Evolutionary conservation across 805 yeast species (phyloP), one percentile per base, ranked within the genome.

Genomic region (Barnettozyma salicaria): DNA sequence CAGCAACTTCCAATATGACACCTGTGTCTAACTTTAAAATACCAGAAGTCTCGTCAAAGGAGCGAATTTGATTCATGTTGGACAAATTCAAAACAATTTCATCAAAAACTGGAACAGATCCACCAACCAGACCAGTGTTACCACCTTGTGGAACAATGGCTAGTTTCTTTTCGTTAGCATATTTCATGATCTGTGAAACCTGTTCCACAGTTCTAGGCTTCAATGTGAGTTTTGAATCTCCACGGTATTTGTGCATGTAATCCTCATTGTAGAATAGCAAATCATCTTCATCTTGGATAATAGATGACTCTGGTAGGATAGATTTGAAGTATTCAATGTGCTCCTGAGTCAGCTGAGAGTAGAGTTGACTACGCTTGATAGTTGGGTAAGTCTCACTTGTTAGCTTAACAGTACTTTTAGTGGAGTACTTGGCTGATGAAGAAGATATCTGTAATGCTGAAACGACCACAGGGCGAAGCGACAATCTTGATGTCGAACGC

Each of bases 141-240:
- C 97, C 97, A 56, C 97, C 96, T 63, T 90, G 97, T 12, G 97
- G 97, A 8, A 87, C 95, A 32, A 89, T 77, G 0, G 97, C 96
- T 20, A 89, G 61, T 42, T 71, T 74, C 33, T 77, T 61, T 21
- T 79, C 84, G 54, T 83, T 82, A 66, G 96, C 86, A 61, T 87
- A 81, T 57, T 76, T 77, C 55, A 90, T 55, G 44, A 90, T 85
- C 49, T 76, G 55, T 2, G 89, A 70, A 13, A 90, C 80, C 59
- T 89, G 89, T 44, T 80, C 77, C 3, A 86, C 76, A 11, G 83
- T 72, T 51, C 78, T 81, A 25, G 97, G 97, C 59, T 81, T 85
- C 47, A 89, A 67, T 2, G 87, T 88, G 20, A 90, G 56, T 50
- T 73, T 67, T 0, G 96, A 79, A 54, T 83, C 86, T n/a, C 97